Percentiles rank a stretch among this genome's conserved stretches.
phyloP scores from a whole-genome alignment of 768 basidiomycete genomes.

The Neoboletus subvelutipes region DNA sequence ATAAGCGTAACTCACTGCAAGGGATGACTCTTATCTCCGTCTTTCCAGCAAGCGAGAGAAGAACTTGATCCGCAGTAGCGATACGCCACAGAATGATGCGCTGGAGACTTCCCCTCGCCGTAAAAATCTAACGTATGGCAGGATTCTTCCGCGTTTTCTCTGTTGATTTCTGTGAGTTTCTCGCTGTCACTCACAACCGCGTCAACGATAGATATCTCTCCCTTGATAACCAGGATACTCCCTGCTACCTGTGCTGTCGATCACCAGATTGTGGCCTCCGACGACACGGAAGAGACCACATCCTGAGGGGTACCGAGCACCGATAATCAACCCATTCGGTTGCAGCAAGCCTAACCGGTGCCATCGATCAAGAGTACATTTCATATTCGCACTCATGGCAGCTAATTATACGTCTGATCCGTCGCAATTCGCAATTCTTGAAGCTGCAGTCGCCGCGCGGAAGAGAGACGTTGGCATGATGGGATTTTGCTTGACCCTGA shows the following conservation, averaged over 20 bases:
- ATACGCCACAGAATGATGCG: slow-evolving; percentile 12
- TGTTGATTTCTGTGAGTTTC: not conserved
- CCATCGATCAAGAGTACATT: not conserved
- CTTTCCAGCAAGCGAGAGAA: slow-evolving; percentile 18
- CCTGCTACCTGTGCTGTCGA: not conserved
- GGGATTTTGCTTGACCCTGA: too few species aligned
- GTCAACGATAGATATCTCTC: not conserved
- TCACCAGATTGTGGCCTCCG: not conserved
- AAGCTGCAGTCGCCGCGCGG: too few species aligned
- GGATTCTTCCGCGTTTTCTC: too few species aligned
- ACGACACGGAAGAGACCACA: too few species aligned
- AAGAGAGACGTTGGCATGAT: too few species aligned
- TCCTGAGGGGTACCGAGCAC: not conserved
- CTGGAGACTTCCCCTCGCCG: not conserved
- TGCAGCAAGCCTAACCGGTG: not conserved
- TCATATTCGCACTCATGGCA: not conserved
- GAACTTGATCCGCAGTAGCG: slow-evolving; percentile 10
- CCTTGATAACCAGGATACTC: not conserved
- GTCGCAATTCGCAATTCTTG: not conserved
- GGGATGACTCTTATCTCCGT: too few species aligned
- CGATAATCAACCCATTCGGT: not conserved
- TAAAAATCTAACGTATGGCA: not conserved
- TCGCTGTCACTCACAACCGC: not conserved
- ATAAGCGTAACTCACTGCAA: too few species aligned
- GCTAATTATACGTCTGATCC: not conserved